phyloP scores from a whole-genome alignment of 352 stramenopile species.

The Phytophthora megakarya region DNA sequence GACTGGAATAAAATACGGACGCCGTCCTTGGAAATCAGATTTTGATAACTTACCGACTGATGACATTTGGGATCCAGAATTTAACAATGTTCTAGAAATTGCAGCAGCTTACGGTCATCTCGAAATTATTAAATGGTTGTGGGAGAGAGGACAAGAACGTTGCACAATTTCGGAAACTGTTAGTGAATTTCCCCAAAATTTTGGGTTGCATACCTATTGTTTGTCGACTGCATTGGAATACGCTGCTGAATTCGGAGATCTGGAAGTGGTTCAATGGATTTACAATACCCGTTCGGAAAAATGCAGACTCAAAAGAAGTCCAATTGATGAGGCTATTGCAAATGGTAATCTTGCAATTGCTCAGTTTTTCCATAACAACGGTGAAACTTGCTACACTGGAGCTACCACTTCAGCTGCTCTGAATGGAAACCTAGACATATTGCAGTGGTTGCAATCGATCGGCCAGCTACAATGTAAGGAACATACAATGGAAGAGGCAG shows the following conservation, averaged over 20 bases:
- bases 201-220: not conserved
- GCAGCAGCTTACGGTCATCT: not conserved
- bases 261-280: slow-evolving; percentile 1
- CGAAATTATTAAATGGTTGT: not conserved
- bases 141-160: not conserved
- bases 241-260: not conserved
- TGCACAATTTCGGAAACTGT: not conserved
- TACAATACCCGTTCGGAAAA: not conserved
- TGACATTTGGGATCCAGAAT: no score
- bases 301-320: not conserved
- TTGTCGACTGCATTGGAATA: not conserved
- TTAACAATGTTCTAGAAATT: not conserved
- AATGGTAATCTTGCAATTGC: not conserved
- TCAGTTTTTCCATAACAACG: not conserved
- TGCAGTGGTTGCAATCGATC: slow-evolving; percentile 7
- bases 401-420: not conserved
- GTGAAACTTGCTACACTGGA: not conserved
- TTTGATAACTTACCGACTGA: no score
- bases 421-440: not conserved
- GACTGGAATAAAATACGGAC: not conserved
- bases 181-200: not conserved
- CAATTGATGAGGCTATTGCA: not conserved
- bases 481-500: not conserved
- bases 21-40: not conserved
- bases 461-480: not conserved